Base-by-base conservation (phyloP, 768 basidiomycete species). In the Podaxis sp. region DNA sequence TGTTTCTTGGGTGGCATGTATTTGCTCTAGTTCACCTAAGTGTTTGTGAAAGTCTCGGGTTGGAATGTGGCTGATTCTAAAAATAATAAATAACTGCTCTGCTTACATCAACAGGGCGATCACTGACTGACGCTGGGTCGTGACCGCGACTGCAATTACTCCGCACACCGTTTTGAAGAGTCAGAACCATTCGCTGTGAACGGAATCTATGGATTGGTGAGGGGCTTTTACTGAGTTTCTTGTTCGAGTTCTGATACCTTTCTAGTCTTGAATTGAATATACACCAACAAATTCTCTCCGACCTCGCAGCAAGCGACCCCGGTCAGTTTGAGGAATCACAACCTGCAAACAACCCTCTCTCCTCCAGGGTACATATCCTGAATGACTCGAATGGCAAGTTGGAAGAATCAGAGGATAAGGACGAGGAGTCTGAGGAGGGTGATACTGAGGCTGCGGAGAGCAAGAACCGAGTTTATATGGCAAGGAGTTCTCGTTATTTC, bases 211-310 rank as follows among this genome's bases (percentile, higher is more conserved):
- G 59, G 59, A 60, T 33, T 60, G 59, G 59, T 60, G 15, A 58
- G 51, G 15, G 22, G 11, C 38, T 13, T 17, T 8, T 13, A 24
- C 12, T 12, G n/a, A 8, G 2, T 25, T 25, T 13, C 43, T 12
- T 53, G 22, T 8, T 50, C 8, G 4, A 2, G 7, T 24, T 12
- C 49, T 24, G 13, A 41, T 37, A 22, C 61, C 19, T 15, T 55
- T 37, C 17, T 65, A 93, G 91, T 71, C 77, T 94, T 17, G 92
- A 94, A 71, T 74, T 94, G 22, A 88, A 91, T 71, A 86, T 93
- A 57, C 88, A 86, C 64, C 90, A 91, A 66, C 81, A 81, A 62
- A 89, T 94, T 63, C 73, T 93, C 22, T 82, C 86, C 25, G 91
- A 94, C 74, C 81, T 94, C 60, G 90, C 89, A 4, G 76, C 77